phyloP scores from a whole-genome alignment of 176 grass and related monocot species.

The Phoenix dactylifera region DNA sequence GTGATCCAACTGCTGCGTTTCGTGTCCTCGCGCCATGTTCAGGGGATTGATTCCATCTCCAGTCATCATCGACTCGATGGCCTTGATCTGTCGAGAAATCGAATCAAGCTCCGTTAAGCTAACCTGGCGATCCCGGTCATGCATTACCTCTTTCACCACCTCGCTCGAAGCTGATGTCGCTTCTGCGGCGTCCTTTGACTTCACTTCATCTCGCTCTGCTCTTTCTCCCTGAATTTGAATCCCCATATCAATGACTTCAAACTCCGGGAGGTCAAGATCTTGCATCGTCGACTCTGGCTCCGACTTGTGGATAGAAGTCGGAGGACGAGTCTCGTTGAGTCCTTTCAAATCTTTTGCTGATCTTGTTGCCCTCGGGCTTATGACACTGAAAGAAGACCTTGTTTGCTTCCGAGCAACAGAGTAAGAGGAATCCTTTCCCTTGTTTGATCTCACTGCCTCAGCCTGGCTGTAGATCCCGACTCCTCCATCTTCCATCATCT shows the following conservation, averaged over 20 bases:
- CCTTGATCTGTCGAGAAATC: slow-evolving; percentile 67
- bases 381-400: slow-evolving; percentile 54
- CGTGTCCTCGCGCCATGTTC: slow-evolving; percentile 5
- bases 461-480: slow-evolving; percentile 41
- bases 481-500: slow-evolving; percentile 68
- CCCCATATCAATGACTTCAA: slow-evolving; percentile 71
- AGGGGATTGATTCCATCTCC: slow-evolving; percentile 9
- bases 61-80: slow-evolving; percentile 45
- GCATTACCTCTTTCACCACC: slow-evolving; percentile 60
- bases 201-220: slow-evolving; percentile 9
- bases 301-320: slow-evolving; percentile 13
- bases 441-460: slow-evolving; percentile 7
- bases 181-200: not conserved
- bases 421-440: slow-evolving; percentile 3
- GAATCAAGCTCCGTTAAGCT: slow-evolving; percentile 62
- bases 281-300: slow-evolving; percentile 21
- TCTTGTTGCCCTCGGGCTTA: slow-evolving; percentile 1
- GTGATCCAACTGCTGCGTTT: slow-evolving; percentile 26
- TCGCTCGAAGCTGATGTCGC: slow-evolving; percentile 13
- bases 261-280: slow-evolving; percentile 42
- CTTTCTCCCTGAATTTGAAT: slow-evolving; percentile 29
- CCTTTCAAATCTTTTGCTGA: slow-evolving; percentile 34
- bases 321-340: slow-evolving; percentile 16
- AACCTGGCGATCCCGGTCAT: slow-evolving; percentile 40
- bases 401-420: slow-evolving; percentile 38